A percentile compares a stretch with the other conserved stretches of the same genome.
These are phyloP conservation scores for Nymphaea colorata DNA, from an alignment of 164 flowering plant species.

Conservation along the genomic window DNA sequence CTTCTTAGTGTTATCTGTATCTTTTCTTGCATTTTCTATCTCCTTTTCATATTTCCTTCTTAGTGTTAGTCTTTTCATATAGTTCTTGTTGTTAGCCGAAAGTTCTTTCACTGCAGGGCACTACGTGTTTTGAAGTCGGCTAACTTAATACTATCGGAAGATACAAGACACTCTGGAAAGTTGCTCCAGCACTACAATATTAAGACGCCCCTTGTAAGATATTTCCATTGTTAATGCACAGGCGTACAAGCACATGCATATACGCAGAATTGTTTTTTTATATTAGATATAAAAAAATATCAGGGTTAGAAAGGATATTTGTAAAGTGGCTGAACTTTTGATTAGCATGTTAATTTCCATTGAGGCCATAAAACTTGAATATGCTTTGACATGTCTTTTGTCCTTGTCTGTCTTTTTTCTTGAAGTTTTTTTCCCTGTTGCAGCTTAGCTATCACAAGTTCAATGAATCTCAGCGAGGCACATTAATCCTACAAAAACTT, in stretches of 20 bases:
- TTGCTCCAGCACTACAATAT: conserved; percentile 80
- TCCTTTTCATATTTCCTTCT: no score
- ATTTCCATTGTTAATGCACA: background rate
- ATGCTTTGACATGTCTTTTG: no score
- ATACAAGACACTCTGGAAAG: conserved; percentile 94
- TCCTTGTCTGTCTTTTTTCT: background rate
- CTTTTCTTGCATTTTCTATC: no score
- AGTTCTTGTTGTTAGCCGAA: background rate
- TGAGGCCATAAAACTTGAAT: no score
- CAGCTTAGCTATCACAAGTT: conserved; percentile 96
- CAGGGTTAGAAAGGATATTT: no score
- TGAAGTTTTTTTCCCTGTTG: background rate
- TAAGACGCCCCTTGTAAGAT: conserved; percentile 73
- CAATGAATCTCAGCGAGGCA: conserved; percentile 84
- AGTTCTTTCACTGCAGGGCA: conserved; percentile 40
- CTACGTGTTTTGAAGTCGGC: conserved; percentile 81
- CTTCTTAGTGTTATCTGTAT: no score
- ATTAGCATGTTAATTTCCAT: no score
- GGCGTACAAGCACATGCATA: no score
- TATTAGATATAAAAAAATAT: no score
- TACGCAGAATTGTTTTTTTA: no score
- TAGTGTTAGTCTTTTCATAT: background rate
- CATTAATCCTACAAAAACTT: conserved; percentile 51
- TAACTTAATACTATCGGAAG: conserved; percentile 82
- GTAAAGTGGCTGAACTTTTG: no score